These are phyloP conservation scores for Didymella arachidicola DNA, from an alignment of 2,329 filamentous ascomycete species.

Conservation along the genomic window DNA sequence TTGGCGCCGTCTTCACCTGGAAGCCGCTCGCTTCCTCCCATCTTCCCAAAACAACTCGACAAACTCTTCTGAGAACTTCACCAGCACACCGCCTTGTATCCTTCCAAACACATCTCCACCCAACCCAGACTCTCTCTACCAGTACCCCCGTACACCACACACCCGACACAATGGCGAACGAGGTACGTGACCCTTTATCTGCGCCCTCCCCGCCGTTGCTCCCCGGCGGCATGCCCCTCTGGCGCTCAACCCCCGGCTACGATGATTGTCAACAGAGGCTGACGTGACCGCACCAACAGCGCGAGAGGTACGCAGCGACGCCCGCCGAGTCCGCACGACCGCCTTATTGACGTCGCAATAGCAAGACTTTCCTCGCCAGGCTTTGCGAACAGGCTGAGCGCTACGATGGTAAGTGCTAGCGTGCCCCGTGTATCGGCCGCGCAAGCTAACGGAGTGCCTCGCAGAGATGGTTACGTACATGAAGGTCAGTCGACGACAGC, in stretches of 20 bases:
- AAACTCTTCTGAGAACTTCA: slow-evolving; percentile 35
- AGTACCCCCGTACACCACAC: slow-evolving; percentile 28
- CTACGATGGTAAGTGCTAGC: slow-evolving; percentile 80
- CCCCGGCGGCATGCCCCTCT: slow-evolving; percentile 53
- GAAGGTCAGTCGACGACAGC: slow-evolving; percentile 69
- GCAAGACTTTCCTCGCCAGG: slow-evolving; percentile 98
- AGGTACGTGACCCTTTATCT: slow-evolving; percentile 62
- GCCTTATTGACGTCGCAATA: slow-evolving; percentile 43
- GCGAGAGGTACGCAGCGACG: slow-evolving; percentile 56
- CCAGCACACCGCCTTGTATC: slow-evolving; percentile 34
- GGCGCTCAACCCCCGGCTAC: slow-evolving; percentile 41
- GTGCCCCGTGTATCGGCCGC: slow-evolving; percentile 26
- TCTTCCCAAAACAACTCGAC: slow-evolving; percentile 38
- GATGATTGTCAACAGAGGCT: slow-evolving; percentile 48
- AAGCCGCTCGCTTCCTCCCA: slow-evolving; percentile 41
- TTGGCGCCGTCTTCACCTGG: slow-evolving; percentile 27
- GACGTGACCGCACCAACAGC: slow-evolving; percentile 51
- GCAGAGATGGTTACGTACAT: slow-evolving; percentile 97
- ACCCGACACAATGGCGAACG: slow-evolving; percentile 64
- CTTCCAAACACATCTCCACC: slow-evolving; percentile 36
- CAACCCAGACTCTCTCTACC: slow-evolving; percentile 25
- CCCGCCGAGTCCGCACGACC: slow-evolving; percentile 23
- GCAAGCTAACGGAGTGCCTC: slow-evolving; percentile 46
- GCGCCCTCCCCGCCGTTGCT: slow-evolving; percentile 47
- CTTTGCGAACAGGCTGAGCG: slow-evolving; percentile 99